phyloP scores from a whole-genome alignment of 768 basidiomycete species.

The Suillus luteus region DNA sequence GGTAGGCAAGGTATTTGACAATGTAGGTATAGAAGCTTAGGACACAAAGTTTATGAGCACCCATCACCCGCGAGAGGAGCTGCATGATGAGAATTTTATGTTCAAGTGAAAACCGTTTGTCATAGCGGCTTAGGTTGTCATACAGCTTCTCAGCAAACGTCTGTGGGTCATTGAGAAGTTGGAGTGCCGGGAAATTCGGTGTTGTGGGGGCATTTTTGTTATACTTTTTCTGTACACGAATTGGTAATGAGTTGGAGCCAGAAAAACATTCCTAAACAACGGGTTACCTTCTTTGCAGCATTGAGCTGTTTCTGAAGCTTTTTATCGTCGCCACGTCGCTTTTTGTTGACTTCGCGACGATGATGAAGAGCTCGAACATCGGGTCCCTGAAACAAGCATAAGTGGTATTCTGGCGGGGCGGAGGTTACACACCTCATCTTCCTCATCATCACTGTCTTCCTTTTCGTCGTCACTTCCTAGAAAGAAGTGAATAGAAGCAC shows the following conservation, averaged over 20 bases:
- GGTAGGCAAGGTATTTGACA: conserved; percentile 89
- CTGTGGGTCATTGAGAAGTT: conserved; percentile 93
- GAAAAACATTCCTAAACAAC: not conserved
- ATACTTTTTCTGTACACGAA: conserved; percentile 38
- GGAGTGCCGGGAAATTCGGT: conserved; percentile 88
- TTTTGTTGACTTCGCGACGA: conserved; percentile 91
- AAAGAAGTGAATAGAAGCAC: conserved; percentile 94
- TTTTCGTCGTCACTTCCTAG: conserved; percentile 83
- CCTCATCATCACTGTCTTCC: conserved; percentile 74
- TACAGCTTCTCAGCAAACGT: conserved; percentile 94
- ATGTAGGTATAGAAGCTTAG: conserved; percentile 96
- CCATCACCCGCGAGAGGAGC: conserved; percentile 91
- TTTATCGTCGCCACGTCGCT: conserved; percentile 80
- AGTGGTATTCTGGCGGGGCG: conserved; percentile 13
- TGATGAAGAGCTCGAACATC: conserved; percentile 80
- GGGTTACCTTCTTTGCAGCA: conserved; percentile 67
- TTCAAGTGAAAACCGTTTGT: conserved; percentile 94
- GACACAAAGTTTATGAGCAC: conserved; percentile 88
- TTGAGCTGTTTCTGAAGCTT: conserved; percentile 76
- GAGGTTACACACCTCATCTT: conserved; percentile 40
- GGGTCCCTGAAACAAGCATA: conserved; percentile 45
- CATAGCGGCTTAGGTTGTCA: conserved; percentile 77
- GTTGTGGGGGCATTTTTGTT: conserved; percentile 29
- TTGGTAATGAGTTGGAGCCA: conserved; percentile 34
- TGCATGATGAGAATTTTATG: conserved; percentile 99